Base-by-base conservation (phyloP, 805 yeast genomes). In the Suhomyces sp. region DNA sequence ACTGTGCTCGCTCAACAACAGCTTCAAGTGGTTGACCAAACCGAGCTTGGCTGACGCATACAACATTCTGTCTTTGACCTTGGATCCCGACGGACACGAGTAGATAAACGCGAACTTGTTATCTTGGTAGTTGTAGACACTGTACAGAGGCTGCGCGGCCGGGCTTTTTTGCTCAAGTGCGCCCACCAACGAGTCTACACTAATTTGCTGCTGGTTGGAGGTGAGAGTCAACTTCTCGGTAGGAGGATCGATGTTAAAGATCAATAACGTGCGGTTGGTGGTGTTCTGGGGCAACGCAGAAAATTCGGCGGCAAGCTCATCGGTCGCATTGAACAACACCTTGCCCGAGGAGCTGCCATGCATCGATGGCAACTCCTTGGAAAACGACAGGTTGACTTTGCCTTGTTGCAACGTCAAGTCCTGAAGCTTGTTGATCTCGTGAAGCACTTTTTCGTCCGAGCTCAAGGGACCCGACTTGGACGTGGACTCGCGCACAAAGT, bases 1-100 rank as follows among this genome's bases (percentile, higher is more conserved):
- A 15, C 52, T 55, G 8, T 66, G 63, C 35, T 77, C 59, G 1
- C 64, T 65, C 44, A 70, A 70, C 6, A 63, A 53, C 17, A 64
- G 56, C 54, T 78, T 74, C 63, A 88, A 71, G 53, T 79, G 76
- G 46, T 74, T 76, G 33, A 84, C 68, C 51, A 87, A 77, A 6
- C 86, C 87, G 49, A 76, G 78, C 64, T 85, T 87, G 56, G 86
- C 87, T 2, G 96, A 82, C 1, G 99, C 98, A 64, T 91, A 90
- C 48, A 91, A 68, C 97, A 93, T 93, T 61, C 98, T 81, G 49
- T 91, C 94, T 68, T 86, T 88, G 41, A 94, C 94, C 69, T 85
- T 86, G 44, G 97, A 86, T 1, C 92, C 91, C 0, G 96, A 84
- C 3, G 99, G 98, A 68, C 97, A 92, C 6, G 93, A 79, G 66